phyloP scores from a whole-genome alignment of 1,139 yeast species.

The Taphrina populina region DNA sequence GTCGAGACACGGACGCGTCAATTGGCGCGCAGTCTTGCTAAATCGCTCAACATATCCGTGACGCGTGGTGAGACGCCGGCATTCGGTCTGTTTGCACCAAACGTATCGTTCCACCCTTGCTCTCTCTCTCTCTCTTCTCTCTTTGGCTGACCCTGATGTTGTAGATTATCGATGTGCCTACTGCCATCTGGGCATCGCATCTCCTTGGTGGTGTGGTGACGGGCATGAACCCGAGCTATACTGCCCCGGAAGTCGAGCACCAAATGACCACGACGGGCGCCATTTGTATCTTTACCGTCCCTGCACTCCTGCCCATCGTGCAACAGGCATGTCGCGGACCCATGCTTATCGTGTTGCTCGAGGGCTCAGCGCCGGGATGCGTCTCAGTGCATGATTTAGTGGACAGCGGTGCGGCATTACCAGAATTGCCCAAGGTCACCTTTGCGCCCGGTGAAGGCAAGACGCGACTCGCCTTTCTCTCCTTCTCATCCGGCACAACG shows the following conservation, averaged over 20 bases:
- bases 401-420: conserved; percentile 33
- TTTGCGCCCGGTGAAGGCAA: conserved; percentile 39
- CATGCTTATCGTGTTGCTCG: conserved; percentile 24
- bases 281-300: conserved; percentile 42
- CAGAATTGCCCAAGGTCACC: conserved; percentile 37
- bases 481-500: conserved; percentile 75
- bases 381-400: conserved; percentile 39
- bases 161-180: conserved; percentile 41
- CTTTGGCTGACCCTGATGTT: conserved; percentile 44
- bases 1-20: conserved; percentile 5
- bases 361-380: conserved; percentile 25
- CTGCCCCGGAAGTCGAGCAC: conserved; percentile 45
- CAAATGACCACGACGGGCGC: conserved; percentile 44
- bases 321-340: conserved; percentile 42
- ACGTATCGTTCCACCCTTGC: conserved; percentile 43
- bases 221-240: conserved; percentile 46
- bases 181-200: conserved; percentile 28
- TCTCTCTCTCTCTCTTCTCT: too few relatives aligned
- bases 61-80: conserved; percentile 41
- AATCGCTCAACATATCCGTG: conserved; percentile 39
- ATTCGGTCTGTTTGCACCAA: conserved; percentile 44
- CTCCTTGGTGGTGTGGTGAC: conserved; percentile 39
- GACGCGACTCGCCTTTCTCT: conserved; percentile 45
- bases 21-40: conserved; percentile 24
- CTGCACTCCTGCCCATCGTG: conserved; percentile 38